phyloP scores from a whole-genome alignment of 371 early-diverging fungal species.

The Haplosporangium sp. region DNA sequence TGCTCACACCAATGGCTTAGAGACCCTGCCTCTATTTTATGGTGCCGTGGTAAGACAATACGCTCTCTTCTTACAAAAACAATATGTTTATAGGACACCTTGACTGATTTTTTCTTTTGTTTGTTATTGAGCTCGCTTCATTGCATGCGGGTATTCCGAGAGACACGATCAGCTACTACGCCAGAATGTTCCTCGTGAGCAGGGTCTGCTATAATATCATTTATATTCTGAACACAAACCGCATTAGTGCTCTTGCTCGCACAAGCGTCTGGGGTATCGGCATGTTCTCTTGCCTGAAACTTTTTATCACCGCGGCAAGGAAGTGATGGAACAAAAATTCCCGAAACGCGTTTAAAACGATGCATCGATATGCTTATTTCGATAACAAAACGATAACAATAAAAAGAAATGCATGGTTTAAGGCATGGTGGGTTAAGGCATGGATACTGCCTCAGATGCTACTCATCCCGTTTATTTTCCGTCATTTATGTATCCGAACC shows the following conservation, averaged over 20 bases:
- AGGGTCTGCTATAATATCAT: slow-evolving; percentile 9
- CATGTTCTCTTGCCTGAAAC: slow-evolving; percentile 7
- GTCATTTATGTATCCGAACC: no score
- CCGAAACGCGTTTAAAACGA: no score
- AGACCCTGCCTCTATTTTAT: slow-evolving; percentile 29
- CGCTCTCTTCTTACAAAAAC: no score
- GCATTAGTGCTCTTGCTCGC: neutral
- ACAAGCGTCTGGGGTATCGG: slow-evolving; percentile 6
- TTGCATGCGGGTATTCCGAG: slow-evolving; percentile 17
- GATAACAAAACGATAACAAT: no score
- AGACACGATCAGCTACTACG: slow-evolving; percentile 15
- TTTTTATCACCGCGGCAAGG: slow-evolving; percentile 19
- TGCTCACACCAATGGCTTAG: slow-evolving; percentile 33
- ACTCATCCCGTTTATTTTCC: no score
- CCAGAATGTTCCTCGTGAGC: slow-evolving; percentile 4
- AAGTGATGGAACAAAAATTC: no score
- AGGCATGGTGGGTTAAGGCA: no score
- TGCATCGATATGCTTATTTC: no score
- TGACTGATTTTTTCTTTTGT: no score
- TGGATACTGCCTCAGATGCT: no score
- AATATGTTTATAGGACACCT: neutral
- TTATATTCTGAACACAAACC: slow-evolving; percentile 19
- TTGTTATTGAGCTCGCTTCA: slow-evolving; percentile 13
- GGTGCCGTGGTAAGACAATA: slow-evolving; percentile 18
- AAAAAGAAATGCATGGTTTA: no score